Base-by-base conservation (phyloP, 2,329 filamentous ascomycete genomes). In the Zymoseptoria ardabiliae region DNA sequence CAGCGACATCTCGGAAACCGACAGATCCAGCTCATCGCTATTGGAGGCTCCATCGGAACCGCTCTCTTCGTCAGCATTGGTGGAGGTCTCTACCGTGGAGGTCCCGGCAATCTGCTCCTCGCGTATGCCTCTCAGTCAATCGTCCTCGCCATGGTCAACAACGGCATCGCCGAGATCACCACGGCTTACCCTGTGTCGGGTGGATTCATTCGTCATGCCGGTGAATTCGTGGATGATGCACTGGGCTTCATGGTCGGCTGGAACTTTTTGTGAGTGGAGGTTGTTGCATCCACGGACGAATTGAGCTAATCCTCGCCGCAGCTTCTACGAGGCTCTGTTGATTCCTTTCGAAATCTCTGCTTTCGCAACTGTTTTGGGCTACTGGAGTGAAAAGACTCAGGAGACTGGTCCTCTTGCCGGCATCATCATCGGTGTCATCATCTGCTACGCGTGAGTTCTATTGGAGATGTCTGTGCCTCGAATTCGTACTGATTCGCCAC, bases 91-190 rank as follows among this genome's bases (percentile, higher is more conserved):
- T 74, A 74, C 61, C 74, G 74, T 53, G 80, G 77, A 51, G 80
- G 81, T 19, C 79, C 81, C 9, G 78, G 73, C 53, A 81, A 78
- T 59, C 73, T 87, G 49, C 77, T 88, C 61, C 69, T 88, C 59
- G 84, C 82, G 45, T 88, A 83, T 69, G 75, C 77, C 35, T 63
- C 84, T 50, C 85, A 87, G 69, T 77, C 76, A 45, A 70, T 75
- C 66, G 68, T 86, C 57, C 77, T 87, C 60, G 84, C 76, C 22
- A 74, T 85, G 53, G 81, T 87, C 69, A 87, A 86, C 77, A 87
- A 86, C 68, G 80, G 79, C 62, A 77, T 86, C 60, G 85, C 85
- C 8, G 85, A 88, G 70, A 87, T 88, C 85, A 80, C 77, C 28
- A 78, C 79, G 45, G 81, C 81, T 62, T 84, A 85, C 78, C 85